Evolutionary conservation across 495 filamentous ascomycete species (phyloP), one percentile per base, ranked within the genome.

Genomic region (Trichoderma gamsii): DNA sequence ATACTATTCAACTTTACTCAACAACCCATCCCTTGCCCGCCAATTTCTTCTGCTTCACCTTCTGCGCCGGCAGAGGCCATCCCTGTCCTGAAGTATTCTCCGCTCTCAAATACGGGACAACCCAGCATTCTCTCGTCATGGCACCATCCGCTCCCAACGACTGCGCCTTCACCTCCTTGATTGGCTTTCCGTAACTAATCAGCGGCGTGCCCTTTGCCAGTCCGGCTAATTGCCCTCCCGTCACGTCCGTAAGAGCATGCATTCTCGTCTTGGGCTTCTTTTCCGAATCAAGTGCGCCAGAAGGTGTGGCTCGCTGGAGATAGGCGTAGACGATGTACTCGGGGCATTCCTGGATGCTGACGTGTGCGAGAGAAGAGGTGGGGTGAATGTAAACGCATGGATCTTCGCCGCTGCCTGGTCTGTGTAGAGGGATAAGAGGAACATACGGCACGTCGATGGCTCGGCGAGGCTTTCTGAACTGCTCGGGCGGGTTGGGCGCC

Each of bases 391-490:
- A 97, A n/a, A 95, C 90, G 29, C 77, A 75, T 41, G 71, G 72
- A 38, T 87, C 82, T 6, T 77, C 79, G 13, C 82, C 81, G 15
- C 69, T 70, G 27, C 72, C 67, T 11, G 76, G 71, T 41, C 79
- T 78, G 52, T 72, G 67, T 3, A 91, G 88, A 12, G 90, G 87
- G 72, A 93, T 88, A 21, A 99, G 87, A 0, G 96, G 92, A 3
- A 97, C 71, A 76, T 97, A 99, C 3, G 94, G 90, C 3, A 97
- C 89, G 73, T 97, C 92, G 65, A 91, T 92, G 0, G 93, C 92
- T 61, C 90, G 85, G 61, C 85, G 88, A 0, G 92, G 91, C 44
- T 90, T 91, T 23, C 91, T 83, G 5, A 81, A 75, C 68, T 86
- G 81, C 67, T 90, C 88, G 3, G 90, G 90, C 1, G 92, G 90